Conservation (phyloP, 306 rosid species). For the Quercus berberidifolia region DNA sequence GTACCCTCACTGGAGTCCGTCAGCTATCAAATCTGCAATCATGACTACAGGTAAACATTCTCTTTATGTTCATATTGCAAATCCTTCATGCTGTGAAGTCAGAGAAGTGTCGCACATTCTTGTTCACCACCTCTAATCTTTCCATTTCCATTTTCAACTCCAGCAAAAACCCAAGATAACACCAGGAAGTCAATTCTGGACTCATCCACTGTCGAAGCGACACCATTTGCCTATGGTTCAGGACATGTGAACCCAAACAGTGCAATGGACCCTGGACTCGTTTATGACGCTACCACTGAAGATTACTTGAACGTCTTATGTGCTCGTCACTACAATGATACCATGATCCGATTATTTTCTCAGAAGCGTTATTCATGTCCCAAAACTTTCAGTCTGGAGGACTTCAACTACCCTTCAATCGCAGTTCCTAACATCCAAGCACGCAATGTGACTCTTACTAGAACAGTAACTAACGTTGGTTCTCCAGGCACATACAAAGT, state of each 20-base stretch:
- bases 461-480: conserved; percentile 57
- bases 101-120: background rate
- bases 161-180: conserved; percentile 39
- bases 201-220: conserved; percentile 17
- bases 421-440: conserved; percentile 6
- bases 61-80: background rate
- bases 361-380: conserved; percentile 29
- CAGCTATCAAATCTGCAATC: conserved; percentile 67
- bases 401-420: conserved; percentile 71
- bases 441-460: conserved; percentile 19
- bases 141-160: background rate
- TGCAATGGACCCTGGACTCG: conserved; percentile 61
- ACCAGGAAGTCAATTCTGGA: background rate
- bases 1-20: conserved; percentile 62
- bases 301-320: conserved; percentile 64
- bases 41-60: conserved; percentile 53
- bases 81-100: background rate
- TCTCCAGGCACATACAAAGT: conserved; percentile 37
- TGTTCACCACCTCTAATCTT: background rate
- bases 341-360: conserved; percentile 16
- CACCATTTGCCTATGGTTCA: conserved; percentile 50
- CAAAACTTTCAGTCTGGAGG: conserved; percentile 21
- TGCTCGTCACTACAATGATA: conserved; percentile 39
- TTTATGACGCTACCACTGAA: conserved; percentile 35
- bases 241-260: conserved; percentile 55